A percentile compares a stretch with the other conserved stretches of the same genome.
phyloP scores from a whole-genome alignment of 208 protist species.

The Acanthamoeba triangularis region DNA sequence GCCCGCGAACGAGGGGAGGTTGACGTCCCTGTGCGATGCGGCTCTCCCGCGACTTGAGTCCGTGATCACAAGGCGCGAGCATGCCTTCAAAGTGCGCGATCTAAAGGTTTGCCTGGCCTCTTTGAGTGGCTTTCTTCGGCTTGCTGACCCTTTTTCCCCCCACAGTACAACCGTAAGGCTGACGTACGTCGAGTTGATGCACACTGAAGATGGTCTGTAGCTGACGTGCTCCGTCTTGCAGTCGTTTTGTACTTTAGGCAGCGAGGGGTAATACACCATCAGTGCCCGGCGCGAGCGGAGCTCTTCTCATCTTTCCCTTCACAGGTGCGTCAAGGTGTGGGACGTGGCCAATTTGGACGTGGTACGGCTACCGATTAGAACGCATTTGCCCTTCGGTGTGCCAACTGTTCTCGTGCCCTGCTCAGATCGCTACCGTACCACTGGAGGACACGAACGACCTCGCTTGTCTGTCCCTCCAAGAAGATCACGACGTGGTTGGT shows the following conservation, averaged over 20 bases:
- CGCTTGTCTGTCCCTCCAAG: background rate
- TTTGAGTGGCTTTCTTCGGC: background rate
- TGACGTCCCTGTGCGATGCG: background rate
- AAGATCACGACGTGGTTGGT: constrained; percentile 38
- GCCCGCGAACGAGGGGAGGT: background rate
- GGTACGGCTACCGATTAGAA: background rate
- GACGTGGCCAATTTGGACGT: constrained; percentile 42
- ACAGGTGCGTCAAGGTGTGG: constrained; percentile 32
- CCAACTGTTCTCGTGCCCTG: background rate
- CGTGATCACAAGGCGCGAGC: constrained; percentile 4
- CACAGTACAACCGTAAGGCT: background rate
- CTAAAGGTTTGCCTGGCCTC: background rate
- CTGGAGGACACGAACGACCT: constrained; percentile 11
- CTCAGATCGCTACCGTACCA: background rate
- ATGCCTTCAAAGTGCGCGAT: constrained; percentile 7
- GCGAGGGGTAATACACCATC: constrained; percentile 10
- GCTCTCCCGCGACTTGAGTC: background rate
- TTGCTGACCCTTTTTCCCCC: background rate
- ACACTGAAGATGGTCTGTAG: background rate
- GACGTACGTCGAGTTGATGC: background rate
- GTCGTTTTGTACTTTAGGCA: constrained; percentile 56
- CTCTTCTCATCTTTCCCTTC: background rate
- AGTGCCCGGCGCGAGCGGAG: background rate
- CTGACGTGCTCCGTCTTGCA: background rate
- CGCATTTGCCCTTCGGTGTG: background rate